These are phyloP conservation scores for Dipodascus albidus DNA, from an alignment of 805 yeast species.

Conservation along the genomic window DNA sequence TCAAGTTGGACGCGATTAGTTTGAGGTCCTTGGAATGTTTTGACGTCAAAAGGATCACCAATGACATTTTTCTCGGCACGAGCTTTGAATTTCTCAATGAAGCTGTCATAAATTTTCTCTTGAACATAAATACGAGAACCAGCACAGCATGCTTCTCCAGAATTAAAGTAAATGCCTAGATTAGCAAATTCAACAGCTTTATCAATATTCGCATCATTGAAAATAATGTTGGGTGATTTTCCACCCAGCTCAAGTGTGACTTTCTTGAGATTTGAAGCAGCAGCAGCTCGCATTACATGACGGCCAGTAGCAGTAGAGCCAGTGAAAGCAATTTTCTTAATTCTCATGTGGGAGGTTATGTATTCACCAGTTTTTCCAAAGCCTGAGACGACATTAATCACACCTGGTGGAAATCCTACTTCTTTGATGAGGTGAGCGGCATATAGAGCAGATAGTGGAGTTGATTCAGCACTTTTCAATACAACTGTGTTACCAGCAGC, in stretches of 20 bases:
- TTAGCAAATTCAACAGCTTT: slow-evolving; percentile 64
- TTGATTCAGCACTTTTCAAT: slow-evolving; percentile 64
- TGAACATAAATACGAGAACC: slow-evolving; percentile 88
- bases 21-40: slow-evolving; percentile 81
- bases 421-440: slow-evolving; percentile 45
- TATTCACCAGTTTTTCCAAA: slow-evolving; percentile 61
- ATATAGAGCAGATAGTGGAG: slow-evolving; percentile 59
- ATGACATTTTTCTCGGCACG: slow-evolving; percentile 40
- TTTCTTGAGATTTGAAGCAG: slow-evolving; percentile 63
- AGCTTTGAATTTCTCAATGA: slow-evolving; percentile 44
- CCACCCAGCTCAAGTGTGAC: slow-evolving; percentile 95
- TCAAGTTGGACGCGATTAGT: slow-evolving; percentile 68
- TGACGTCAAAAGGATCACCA: slow-evolving; percentile 74
- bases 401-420: slow-evolving; percentile 76
- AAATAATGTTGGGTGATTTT: slow-evolving; percentile 84
- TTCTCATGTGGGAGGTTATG: slow-evolving; percentile 48
- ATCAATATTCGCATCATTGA: slow-evolving; percentile 74
- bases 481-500: slow-evolving; percentile 72
- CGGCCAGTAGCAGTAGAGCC: slow-evolving; percentile 91
- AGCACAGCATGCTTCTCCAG: slow-evolving; percentile 95
- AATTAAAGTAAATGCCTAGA: slow-evolving; percentile 78
- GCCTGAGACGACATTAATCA: slow-evolving; percentile 60
- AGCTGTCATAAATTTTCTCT: slow-evolving; percentile 67
- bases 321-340: slow-evolving; percentile 86
- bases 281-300: slow-evolving; percentile 65